Conservation (phyloP, 208 protist genomes). For the Jaenimonas drosophilae region DNA sequence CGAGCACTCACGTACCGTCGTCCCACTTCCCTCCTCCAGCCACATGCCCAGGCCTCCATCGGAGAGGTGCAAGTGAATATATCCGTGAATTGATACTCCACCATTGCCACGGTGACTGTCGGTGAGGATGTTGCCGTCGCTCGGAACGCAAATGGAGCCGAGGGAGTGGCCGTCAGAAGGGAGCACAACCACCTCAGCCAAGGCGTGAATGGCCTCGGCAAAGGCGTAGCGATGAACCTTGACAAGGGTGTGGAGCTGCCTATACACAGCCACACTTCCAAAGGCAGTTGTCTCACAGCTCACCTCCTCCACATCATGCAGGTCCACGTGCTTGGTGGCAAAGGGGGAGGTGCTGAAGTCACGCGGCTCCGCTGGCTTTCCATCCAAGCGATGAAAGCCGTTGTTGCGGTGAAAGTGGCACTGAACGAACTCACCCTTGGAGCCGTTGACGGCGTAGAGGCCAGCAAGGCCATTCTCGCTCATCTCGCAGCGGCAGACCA, state of each 20-base stretch:
- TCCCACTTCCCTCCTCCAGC: conserved; percentile 53
- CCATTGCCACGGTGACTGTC: conserved; percentile 4
- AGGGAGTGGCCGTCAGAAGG: too few relatives aligned
- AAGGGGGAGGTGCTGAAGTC: conserved; percentile 26
- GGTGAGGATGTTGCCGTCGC: too few relatives aligned
- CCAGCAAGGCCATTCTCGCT: conserved; percentile 66
- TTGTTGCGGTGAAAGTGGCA: conserved; percentile 56
- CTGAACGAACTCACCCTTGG: conserved; percentile 44
- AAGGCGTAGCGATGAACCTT: too few relatives aligned
- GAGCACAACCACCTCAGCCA: too few relatives aligned
- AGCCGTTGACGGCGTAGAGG: conserved; percentile 50
- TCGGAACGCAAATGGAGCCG: too few relatives aligned
- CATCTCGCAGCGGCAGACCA: conserved; percentile 43
- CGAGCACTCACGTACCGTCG: conserved; percentile 28
- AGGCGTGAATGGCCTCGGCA: too few relatives aligned
- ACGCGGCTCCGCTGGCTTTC: conserved; percentile 25
- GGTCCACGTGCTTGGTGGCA: background rate
- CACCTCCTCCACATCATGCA: background rate
- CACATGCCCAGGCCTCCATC: conserved; percentile 79
- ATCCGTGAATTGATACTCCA: conserved; percentile 25
- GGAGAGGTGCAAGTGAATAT: conserved; percentile 37
- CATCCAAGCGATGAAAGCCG: conserved; percentile 39
- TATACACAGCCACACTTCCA: too few relatives aligned
- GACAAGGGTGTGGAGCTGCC: too few relatives aligned
- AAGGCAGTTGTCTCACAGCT: background rate